phyloP scores from a whole-genome alignment of 2,329 filamentous ascomycete genomes.

The Chaetomiaceae sp. region DNA sequence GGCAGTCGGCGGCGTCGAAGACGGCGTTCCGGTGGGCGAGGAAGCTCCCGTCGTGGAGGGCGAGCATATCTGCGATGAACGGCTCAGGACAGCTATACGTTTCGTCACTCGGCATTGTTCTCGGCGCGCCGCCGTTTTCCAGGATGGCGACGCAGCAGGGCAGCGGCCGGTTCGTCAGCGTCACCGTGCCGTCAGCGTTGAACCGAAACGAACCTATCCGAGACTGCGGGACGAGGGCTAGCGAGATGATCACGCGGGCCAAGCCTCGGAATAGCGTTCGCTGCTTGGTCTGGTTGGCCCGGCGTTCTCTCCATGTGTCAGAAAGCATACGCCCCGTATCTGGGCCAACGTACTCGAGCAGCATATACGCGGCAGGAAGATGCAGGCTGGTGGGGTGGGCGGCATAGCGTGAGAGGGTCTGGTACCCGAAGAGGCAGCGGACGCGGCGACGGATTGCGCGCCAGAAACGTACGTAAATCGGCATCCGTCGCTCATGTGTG shows the following conservation, averaged over 20 bases:
- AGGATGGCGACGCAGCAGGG: slow-evolving; percentile 32
- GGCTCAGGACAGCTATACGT: slow-evolving; percentile 32
- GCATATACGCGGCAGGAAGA: slow-evolving; percentile 24
- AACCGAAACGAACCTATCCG: slow-evolving; percentile 29
- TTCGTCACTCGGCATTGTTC: slow-evolving; percentile 29
- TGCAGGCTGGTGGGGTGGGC: neutral
- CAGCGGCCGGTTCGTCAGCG: slow-evolving; percentile 33
- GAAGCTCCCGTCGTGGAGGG: slow-evolving; percentile 24
- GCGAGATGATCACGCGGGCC: slow-evolving; percentile 30
- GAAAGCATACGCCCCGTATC: slow-evolving; percentile 30
- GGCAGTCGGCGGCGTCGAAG: neutral
- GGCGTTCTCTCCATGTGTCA: slow-evolving; percentile 23
- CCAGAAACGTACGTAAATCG: slow-evolving; percentile 9
- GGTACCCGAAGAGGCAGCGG: slow-evolving; percentile 2
- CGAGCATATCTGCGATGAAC: slow-evolving; percentile 28
- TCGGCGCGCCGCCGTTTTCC: slow-evolving; percentile 33
- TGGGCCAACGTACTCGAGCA: slow-evolving; percentile 28
- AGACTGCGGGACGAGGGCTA: slow-evolving; percentile 29
- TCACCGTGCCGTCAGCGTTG: slow-evolving; percentile 31
- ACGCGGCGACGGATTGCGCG: neutral
- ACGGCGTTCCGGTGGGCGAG: slow-evolving; percentile 5
- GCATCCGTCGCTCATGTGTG: slow-evolving; percentile 5
- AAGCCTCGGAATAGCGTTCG: slow-evolving; percentile 32
- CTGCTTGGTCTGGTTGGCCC: slow-evolving; percentile 20
- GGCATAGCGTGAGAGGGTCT: slow-evolving; percentile 9